Evolutionary conservation across 2,329 filamentous ascomycete species (phyloP), one percentile per base, ranked within the genome.

Genomic region (Plectosphaerella sp.): DNA sequence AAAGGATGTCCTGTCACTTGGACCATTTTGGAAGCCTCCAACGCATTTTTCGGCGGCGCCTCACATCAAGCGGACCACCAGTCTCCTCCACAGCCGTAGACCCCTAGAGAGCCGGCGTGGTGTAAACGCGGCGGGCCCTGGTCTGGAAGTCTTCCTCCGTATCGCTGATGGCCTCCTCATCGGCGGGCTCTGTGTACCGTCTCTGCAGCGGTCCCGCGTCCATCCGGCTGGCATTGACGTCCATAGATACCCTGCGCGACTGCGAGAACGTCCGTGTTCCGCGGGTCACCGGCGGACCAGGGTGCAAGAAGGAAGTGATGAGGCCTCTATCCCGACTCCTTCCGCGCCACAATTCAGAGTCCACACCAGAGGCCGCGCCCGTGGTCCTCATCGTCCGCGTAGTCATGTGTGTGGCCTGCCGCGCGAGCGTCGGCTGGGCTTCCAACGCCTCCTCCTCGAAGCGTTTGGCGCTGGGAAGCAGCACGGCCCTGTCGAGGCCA

Each of bases 401-500:
- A 11, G 48, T 49, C 5, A 35, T 25, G 11, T 37, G n/a, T 11
- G 48, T 43, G 18, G 24, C 39, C 39, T 49, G 48, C 24, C 68
- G 67, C n/a, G 64, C 61, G 12, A 72, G 60, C 4, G 62, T 63
- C 2, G 69, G 67, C 39, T 76, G 74, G 14, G 70, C 70, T 25
- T 77, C 76, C 16, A 76, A 75, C 3, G 73, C 73, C 61, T 83
- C 80, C 53, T 74, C 77, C 51, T 73, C 71, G 59, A 80, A 76
- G 20, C 80, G 75, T 22, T 77, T 68, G 59, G 84, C 80, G 62
- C 77, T 82, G 5, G 81, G 80, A 15, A 84, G 67, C 10, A 84
- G 70, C 10, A 84, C 79, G 45, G 81, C 81, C n/a, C 80, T 75
- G 60, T 84, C 81, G 2, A 87, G 75, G 4, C 82, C 83, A 60